phyloP scores from a whole-genome alignment of 352 stramenopile species.

The Pythium periplocum region DNA sequence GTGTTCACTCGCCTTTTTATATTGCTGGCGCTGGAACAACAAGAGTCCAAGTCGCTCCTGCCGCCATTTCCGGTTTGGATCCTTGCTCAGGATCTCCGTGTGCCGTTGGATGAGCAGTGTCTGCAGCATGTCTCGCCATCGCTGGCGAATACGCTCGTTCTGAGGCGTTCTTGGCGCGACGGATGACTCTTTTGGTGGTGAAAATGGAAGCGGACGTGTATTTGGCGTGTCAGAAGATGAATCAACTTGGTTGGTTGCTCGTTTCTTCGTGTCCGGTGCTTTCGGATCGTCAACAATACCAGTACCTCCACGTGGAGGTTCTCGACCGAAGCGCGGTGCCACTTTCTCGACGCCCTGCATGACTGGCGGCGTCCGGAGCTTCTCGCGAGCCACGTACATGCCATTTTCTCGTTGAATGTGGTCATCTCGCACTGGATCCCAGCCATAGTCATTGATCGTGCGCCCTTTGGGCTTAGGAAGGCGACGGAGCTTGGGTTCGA shows the following conservation, averaged over 20 bases:
- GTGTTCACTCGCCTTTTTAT: constrained; percentile 32
- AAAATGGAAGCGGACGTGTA: no score
- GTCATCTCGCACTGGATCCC: constrained; percentile 16
- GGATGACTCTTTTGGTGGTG: no score
- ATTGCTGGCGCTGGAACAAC: constrained; percentile 39
- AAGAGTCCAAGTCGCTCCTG: constrained; percentile 60
- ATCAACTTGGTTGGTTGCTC: no score
- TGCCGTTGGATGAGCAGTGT: constrained; percentile 49
- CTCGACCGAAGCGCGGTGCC: constrained; percentile 4
- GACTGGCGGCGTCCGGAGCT: background rate
- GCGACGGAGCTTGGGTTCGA: constrained; percentile 27
- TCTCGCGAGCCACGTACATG: background rate
- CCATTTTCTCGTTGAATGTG: background rate
- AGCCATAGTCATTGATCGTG: constrained; percentile 21
- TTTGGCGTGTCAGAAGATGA: no score
- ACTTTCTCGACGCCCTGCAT: constrained; percentile 15
- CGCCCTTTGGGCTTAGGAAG: constrained; percentile 8
- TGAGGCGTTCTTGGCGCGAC: background rate
- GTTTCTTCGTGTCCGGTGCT: background rate
- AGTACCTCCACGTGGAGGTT: background rate
- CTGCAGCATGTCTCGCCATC: constrained; percentile 38
- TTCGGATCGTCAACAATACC: background rate
- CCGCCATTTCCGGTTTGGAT: constrained; percentile 51
- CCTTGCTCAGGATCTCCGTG: constrained; percentile 48
- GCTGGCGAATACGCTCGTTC: constrained; percentile 16